These are phyloP conservation scores for Raffaelea albimanens DNA, from an alignment of 2,329 filamentous ascomycete species.

Conservation along the genomic window DNA sequence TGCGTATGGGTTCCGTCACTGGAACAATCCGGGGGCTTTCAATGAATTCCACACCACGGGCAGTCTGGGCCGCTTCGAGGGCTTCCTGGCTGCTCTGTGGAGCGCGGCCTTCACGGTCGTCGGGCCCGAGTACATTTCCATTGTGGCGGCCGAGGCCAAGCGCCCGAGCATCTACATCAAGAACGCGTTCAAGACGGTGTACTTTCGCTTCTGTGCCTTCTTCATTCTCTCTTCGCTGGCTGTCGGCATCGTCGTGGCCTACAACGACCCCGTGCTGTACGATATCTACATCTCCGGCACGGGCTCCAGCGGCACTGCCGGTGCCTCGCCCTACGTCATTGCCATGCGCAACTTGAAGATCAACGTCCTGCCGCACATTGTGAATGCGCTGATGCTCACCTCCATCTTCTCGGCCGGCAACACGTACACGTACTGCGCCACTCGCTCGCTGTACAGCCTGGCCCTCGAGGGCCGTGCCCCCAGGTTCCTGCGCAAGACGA, in stretches of 20 bases:
- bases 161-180: constrained; percentile 60
- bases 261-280: constrained; percentile 34
- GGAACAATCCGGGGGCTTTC: constrained; percentile 33
- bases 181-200: constrained; percentile 57
- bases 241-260: constrained; percentile 58
- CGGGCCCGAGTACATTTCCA: constrained; percentile 56
- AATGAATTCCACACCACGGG: constrained; percentile 25
- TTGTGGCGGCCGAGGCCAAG: constrained; percentile 59
- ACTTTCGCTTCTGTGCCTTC: constrained; percentile 61
- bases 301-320: constrained; percentile 30
- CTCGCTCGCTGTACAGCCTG: constrained; percentile 29
- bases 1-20: constrained; percentile 33
- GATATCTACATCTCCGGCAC: constrained; percentile 16
- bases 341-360: constrained; percentile 45
- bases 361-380: constrained; percentile 40
- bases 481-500: constrained; percentile 33
- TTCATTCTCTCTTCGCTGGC: constrained; percentile 59
- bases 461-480: constrained; percentile 49
- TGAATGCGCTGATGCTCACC: constrained; percentile 51
- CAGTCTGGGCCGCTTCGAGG: constrained; percentile 24
- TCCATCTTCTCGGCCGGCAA: constrained; percentile 52
- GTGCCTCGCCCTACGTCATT: constrained; percentile 42
- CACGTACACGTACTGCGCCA: constrained; percentile 43
- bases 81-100: constrained; percentile 20
- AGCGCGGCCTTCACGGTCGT: constrained; percentile 30